A percentile compares a stretch with the other conserved stretches of the same genome.
Conservation (phyloP, 768 basidiomycete species). For the Sporobolomyces roseus region DNA sequence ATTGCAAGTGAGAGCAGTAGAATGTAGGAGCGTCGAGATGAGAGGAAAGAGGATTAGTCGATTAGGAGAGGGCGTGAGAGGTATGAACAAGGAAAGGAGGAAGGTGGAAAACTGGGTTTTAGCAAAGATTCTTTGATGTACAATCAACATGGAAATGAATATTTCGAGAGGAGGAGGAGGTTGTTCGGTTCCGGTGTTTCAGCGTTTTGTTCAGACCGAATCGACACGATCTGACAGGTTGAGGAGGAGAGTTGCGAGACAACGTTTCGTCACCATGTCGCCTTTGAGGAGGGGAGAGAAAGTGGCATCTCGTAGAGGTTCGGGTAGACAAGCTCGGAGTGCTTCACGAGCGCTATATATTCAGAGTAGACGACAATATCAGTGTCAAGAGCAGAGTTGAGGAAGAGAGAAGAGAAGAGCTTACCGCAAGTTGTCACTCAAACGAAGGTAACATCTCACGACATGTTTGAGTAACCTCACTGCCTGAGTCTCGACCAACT, state of each 20-base stretch:
- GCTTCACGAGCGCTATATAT: constrained; percentile 81
- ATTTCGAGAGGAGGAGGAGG: too few species aligned
- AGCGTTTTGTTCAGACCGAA: too few species aligned
- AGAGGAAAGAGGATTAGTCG: too few species aligned
- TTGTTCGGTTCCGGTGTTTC: background rate
- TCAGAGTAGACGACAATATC: too few species aligned
- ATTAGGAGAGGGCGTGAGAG: background rate
- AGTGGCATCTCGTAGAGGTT: constrained; percentile 88
- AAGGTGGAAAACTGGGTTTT: too few species aligned
- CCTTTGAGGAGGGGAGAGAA: constrained; percentile 90
- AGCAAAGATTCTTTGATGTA: too few species aligned
- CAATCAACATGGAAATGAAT: too few species aligned
- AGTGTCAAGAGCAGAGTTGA: too few species aligned
- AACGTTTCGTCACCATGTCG: constrained; percentile 96
- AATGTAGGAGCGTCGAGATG: too few species aligned
- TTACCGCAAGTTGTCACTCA: constrained; percentile 92
- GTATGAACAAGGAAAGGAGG: background rate
- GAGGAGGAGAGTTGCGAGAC: constrained; percentile 80
- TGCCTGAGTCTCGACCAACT: constrained; percentile 95
- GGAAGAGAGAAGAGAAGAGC: constrained; percentile 43
- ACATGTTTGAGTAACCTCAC: constrained; percentile 95
- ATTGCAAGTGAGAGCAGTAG: too few species aligned
- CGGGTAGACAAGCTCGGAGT: constrained; percentile 87
- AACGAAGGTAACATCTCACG: constrained; percentile 88
- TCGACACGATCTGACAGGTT: constrained; percentile 57